Base-by-base conservation (phyloP, 1,139 yeast species). In the Debaryomycetaceae sp. region DNA sequence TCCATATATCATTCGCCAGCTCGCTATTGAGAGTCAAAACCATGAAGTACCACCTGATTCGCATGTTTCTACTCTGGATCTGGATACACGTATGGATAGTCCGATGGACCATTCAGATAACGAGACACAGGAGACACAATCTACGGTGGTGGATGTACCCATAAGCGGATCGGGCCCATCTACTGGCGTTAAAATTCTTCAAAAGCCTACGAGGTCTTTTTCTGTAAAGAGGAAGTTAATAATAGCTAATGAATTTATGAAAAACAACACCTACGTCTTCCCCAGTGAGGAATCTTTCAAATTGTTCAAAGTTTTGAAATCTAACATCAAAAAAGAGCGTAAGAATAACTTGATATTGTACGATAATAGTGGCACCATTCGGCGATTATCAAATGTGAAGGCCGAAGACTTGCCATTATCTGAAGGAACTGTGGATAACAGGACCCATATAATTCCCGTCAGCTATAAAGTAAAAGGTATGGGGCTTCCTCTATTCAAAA, bases 401-500 rank as follows among this genome's bases (percentile, higher is more conserved):
- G 19, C 42, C 7, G 43, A 41, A 6, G 35, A 33, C 5, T 16
- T 17, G 17, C 13, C 28, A 11, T 9, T n/a, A 14, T 13, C 32
- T 14, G 17, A 30, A 9, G 42, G 40, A 15, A 43, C 47, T 3
- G 50, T 64, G 4, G 75, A 68, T 42, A 41, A 56, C 2, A 46
- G 73, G 38, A 51, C 50, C 14, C 73, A 67, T 45, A 55, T 67
- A 3, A 51, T 68, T 2, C 73, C 75, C 0, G 42, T 65, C 5
- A 62, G 56, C 17, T 56, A 56, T 39, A 69, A 67, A 38, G 31
- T 51, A 6, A 49, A 49, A 41, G 76, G 75, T 0, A 28, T 49
- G 26, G 76, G 74, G 0, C 48, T 69, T 33, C 78, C 78, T 0
- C 42, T 70, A 7, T 59, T 71, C 47, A 68, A 63, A 46, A 48